Evolutionary conservation across 768 basidiomycete species (phyloP), one percentile per base, ranked within the genome.

Genomic region (Xerocomellus dryophilus): DNA sequence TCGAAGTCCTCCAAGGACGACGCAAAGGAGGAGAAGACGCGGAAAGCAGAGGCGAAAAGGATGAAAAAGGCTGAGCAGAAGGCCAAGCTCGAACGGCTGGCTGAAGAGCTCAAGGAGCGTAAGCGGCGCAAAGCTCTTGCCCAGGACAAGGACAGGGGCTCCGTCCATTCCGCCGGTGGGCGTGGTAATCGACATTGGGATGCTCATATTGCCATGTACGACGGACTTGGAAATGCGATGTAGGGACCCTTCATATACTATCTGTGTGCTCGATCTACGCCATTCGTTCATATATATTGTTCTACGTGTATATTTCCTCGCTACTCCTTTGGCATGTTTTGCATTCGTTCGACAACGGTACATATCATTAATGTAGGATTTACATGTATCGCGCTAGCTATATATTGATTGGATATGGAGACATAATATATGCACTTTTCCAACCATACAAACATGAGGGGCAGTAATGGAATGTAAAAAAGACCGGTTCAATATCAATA

Each of bases 41-140:
- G 68, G 50, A 80, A 74, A 65, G 74, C 71, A 21, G 73, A 78
- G 51, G 74, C 75, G 43, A 76, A 78, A 64, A 62, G 51, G 57
- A 66, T 69, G 66, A 73, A 74, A 56, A 79, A 76, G 68, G 73
- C 75, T 10, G 70, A 74, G 47, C 66, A 72, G 44, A 70, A 72
- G 32, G 71, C 71, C 50, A 73, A 66, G 58, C 68, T 66, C 31
- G 75, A 78, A 53, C 71, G 71, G 47, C 68, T 81, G 31, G 79
- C 80, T n/a, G 62, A 69, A 51, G 72, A 78, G 43, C 69, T 81
- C 56, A 78, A 75, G 63, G 70, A 71, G 47, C 69, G 64, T 62
- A 57, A 65, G 67, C 61, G 71, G 55, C 72, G 71, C 12, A 63
- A 64, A 42, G 56, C 51, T 7, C 64, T 67, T 3, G 64, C 66